Base-by-base conservation (phyloP, 805 yeast species). In the Wickerhamiella domercqiae region DNA sequence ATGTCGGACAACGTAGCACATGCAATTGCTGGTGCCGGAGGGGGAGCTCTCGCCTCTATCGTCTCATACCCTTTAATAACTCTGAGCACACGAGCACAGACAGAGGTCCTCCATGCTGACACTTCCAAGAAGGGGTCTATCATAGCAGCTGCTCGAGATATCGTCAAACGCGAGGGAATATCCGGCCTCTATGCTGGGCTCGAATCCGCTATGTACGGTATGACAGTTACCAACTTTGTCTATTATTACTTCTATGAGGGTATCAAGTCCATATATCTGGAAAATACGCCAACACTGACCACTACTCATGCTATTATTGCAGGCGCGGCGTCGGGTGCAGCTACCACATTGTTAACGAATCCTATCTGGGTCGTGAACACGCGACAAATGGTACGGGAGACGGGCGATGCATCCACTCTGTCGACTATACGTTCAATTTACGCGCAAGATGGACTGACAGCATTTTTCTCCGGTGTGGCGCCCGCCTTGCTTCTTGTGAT, bases 341-440 rank as follows among this genome's bases (percentile, higher is more conserved):
- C 83, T 28, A 83, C 95, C 3, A 79, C 84, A 35, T 62, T 79
- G 16, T 67, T 75, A 7, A 75, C 94, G 9, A 84, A 84, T 56
- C 96, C 96, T 7, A 81, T 87, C 47, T 84, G 96, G 96, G 93
- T 84, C 32, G 90, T 93, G 32, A 84, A 84, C 55, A 84, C 96
- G 2, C 69, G 94, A 52, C 73, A 78, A 70, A 80, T 93, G 48
- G 83, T 86, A 15, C 46, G 49, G 13, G 53, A 50, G 32, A 55
- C 46, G 46, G 54, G 55, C 26, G 61, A 61, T 32, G 45, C 41
- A 26, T 54, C 68, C 22, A 73, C 86, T 1, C 46, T 79, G 29
- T 60, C 60, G 35, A 70, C 80, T 5, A 61, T 84, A 34, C 39
- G 67, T 35, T 71, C 78, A 17, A 78, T 86, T 36, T 59, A 74